Base-by-base conservation (phyloP, 2,329 filamentous ascomycete genomes). In the Verticillium zaregamsianum region DNA sequence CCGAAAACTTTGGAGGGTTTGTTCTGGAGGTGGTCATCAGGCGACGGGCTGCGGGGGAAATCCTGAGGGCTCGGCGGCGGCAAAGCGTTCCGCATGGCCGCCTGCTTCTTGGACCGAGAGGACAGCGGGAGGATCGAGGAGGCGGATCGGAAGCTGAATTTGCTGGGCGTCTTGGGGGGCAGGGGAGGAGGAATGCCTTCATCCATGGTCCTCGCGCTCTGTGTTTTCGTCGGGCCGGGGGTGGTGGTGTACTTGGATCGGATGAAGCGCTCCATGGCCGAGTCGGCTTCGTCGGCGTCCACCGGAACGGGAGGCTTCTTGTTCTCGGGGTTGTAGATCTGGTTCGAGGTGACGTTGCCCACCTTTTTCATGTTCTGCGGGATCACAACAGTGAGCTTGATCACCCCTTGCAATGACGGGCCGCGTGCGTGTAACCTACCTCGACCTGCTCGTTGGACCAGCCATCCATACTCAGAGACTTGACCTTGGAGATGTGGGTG, bases 401-500 rank as follows among this genome's bases (percentile, higher is more conserved):
- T 20, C 20, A 12, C 40, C n/a, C 40, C n/a, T 15, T 23, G n/a
- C 14, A 37, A 56, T 33, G 56, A 17, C 54, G 14, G 54, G 25
- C 54, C 25, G 54, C 9, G 25, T 12, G 28, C 15, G 54, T 55
- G 54, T 55, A 33, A 77, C 86, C 77, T 81, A 97, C 93, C 78
- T 99, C 95, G 66, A 99, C 93, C 79, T 99, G 95, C 64, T 98
- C 95, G 71, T 90, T 89, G 57, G 91, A 88, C 95, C 95, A 99
- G 68, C 90, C 95, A 77, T 99, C 95, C 93, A 99, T 98, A 76
- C 91, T 98, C 79, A 99, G 78, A 40, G 93, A 98, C 78, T 99
- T 99, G 80, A 99, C 93, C 76, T 99, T 99, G 67, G 93, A 97
- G 66, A 99, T 92, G 76, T 99, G 95, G 49, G 95, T 98, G 64